Base-by-base conservation (phyloP, 306 rosid species). In the Sechiopsis laciniata region DNA sequence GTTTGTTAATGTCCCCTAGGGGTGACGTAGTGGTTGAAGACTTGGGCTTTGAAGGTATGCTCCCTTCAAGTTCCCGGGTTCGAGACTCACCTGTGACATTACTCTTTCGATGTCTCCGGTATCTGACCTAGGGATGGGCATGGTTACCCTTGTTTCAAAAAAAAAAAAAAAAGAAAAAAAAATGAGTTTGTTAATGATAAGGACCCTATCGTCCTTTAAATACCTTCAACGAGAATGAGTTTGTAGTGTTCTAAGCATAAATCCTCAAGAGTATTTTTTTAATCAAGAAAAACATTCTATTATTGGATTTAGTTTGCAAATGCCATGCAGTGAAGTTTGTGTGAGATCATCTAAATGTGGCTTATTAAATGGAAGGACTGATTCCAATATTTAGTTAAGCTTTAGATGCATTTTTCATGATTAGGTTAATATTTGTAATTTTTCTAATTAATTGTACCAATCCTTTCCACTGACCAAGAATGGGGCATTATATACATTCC, bases 331-430 rank as follows among this genome's bases (percentile, higher is more conserved):
- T 46, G 17, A 17, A 46, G 55, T n/a, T n/a, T n/a, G n/a, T n/a
- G n/a, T n/a, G n/a, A n/a, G n/a, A n/a, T n/a, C n/a, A n/a, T n/a
- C 17, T 67, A 4, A 16, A 17, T 65, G 16, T 42, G 54, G 29
- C 53, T 37, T 52, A 40, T 32, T 17, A 42, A 40, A 65, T 65
- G 14, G 53, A 65, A 65, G 14, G 12, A 17, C 46, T 40, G 26
- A 52, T 17, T 12, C 37, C 71, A 35, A 42, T 65, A 11, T 65
- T 65, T 65, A 65, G 16, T 65, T 17, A 40, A 40, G 71, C 29
- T 40, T 40, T 65, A 65, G 9, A 12, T 17, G 24, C 50, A 65
- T 40, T 65, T 32, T 64, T n/a, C 53, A 16, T 40, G 51, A 42
- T 10, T 58, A 55, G 59, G 40, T 11, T 5, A 12, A 22, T 24